A percentile compares a stretch with the other conserved stretches of the same genome.
Evolutionary conservation across 2,329 filamentous ascomycete species (phyloP).

Genomic region (Paecilomyces dactylethromorphus): DNA sequence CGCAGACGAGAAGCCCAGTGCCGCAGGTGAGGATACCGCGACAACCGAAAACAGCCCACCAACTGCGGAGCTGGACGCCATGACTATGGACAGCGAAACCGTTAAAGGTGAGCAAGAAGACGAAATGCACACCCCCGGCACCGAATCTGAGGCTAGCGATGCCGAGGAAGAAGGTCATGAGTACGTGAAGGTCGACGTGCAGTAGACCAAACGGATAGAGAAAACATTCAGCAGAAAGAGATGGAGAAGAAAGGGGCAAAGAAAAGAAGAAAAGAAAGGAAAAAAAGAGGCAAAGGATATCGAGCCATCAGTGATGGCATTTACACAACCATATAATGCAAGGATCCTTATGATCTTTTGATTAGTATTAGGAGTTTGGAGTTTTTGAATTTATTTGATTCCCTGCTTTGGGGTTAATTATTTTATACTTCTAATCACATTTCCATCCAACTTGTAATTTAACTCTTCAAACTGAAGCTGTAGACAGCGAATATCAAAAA

Average conservation of each 20-base stretch:
- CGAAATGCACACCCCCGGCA: background rate
- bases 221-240: slow-evolving; percentile 7
- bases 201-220: background rate
- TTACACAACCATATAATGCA: slow-evolving; percentile 8
- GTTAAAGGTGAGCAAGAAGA: slow-evolving; percentile 6
- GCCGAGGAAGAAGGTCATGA: slow-evolving; percentile 12
- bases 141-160: slow-evolving; percentile 14
- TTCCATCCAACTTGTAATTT: too few relatives aligned
- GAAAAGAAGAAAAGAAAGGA: background rate
- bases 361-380: background rate
- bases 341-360: background rate
- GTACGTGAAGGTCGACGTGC: slow-evolving; percentile 15
- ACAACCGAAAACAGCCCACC: slow-evolving; percentile 4
- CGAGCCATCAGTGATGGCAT: background rate
- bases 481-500: too few relatives aligned
- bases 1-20: slow-evolving; percentile 14
- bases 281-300: background rate
- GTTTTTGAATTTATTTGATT: background rate
- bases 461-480: too few relatives aligned
- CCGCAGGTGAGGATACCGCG: slow-evolving; percentile 9
- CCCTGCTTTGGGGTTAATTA: background rate
- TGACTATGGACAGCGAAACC: slow-evolving; percentile 18
- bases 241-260: background rate
- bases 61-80: slow-evolving; percentile 7
- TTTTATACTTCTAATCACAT: background rate